Conservation (phyloP, 352 stramenopile species). For the Pythium angustatum region DNA sequence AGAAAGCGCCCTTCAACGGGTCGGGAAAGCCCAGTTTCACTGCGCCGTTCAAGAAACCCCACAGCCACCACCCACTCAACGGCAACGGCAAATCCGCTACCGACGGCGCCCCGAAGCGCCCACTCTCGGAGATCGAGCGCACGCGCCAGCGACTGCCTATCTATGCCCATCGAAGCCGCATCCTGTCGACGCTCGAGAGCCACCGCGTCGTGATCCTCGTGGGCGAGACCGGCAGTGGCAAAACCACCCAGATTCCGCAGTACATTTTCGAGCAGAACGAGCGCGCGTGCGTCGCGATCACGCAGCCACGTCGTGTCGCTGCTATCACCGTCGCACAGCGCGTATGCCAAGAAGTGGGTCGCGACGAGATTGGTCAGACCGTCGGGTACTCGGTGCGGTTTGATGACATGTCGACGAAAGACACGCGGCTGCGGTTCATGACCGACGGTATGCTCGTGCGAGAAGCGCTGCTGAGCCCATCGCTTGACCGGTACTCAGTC, state of each 20-base stretch:
- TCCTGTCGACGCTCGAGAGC: constrained; percentile 58
- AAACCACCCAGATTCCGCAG: constrained; percentile 91
- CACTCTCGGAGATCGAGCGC: constrained; percentile 50
- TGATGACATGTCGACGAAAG: constrained; percentile 88
- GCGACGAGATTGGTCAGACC: constrained; percentile 44
- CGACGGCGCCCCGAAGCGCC: constrained; percentile 6
- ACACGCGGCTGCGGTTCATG: constrained; percentile 95
- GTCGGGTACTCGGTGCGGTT: constrained; percentile 95
- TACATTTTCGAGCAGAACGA: constrained; percentile 77
- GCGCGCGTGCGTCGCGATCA: constrained; percentile 66
- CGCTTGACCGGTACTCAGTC: constrained; percentile 78
- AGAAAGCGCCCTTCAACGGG: constrained; percentile 5
- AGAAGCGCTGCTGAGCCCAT: constrained; percentile 72
- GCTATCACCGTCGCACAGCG: constrained; percentile 84
- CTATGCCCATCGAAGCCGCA: constrained; percentile 65
- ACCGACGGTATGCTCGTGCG: constrained; percentile 92
- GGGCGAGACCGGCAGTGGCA: constrained; percentile 89
- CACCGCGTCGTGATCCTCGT: constrained; percentile 87
- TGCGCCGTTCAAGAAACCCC: constrained; percentile 10
- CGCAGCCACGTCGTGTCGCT: constrained; percentile 77
- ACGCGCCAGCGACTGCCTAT: constrained; percentile 72
- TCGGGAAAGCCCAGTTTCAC: neutral
- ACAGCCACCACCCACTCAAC: neutral
- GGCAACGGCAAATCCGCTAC: neutral
- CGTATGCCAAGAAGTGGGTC: constrained; percentile 67